Conservation (phyloP, 2,329 filamentous ascomycete genomes). For the Pseudogymnoascus sp. region DNA sequence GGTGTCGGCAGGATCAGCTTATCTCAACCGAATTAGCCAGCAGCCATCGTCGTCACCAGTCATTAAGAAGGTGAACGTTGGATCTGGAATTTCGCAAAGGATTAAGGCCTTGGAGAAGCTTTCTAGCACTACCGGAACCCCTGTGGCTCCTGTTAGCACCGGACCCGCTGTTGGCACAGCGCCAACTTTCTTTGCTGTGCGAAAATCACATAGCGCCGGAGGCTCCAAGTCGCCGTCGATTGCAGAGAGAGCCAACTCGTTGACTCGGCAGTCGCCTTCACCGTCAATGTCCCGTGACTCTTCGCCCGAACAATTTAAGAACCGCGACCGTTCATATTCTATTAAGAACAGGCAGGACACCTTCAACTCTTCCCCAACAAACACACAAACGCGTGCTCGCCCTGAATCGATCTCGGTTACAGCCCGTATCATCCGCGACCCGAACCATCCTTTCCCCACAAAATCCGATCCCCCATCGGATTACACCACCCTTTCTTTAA, state of each 20-base stretch:
- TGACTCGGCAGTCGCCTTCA: constrained; percentile 28
- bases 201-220: constrained; percentile 32
- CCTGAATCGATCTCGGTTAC: constrained; percentile 83
- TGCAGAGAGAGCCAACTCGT: constrained; percentile 29
- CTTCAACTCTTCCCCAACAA: constrained; percentile 19
- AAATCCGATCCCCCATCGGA: constrained; percentile 37
- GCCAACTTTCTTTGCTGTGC: constrained; percentile 52
- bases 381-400: constrained; percentile 34
- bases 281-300: constrained; percentile 37
- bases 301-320: constrained; percentile 35
- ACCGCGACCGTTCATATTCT: constrained; percentile 22
- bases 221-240: constrained; percentile 30
- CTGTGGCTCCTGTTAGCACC: constrained; percentile 31
- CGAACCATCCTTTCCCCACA: constrained; percentile 35
- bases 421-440: constrained; percentile 69
- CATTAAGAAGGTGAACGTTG: constrained; percentile 71
- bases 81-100: constrained; percentile 83
- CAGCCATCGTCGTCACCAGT: constrained; percentile 41
- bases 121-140: constrained; percentile 36
- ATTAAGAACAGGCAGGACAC: constrained; percentile 21
- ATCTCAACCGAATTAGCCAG: constrained; percentile 47
- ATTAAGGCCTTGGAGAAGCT: constrained; percentile 90
- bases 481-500: constrained; percentile 42
- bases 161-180: constrained; percentile 15
- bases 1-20: constrained; percentile 45